Base-by-base conservation (phyloP, 2,329 filamentous ascomycete genomes). In the Cryphonectria nitschkei region DNA sequence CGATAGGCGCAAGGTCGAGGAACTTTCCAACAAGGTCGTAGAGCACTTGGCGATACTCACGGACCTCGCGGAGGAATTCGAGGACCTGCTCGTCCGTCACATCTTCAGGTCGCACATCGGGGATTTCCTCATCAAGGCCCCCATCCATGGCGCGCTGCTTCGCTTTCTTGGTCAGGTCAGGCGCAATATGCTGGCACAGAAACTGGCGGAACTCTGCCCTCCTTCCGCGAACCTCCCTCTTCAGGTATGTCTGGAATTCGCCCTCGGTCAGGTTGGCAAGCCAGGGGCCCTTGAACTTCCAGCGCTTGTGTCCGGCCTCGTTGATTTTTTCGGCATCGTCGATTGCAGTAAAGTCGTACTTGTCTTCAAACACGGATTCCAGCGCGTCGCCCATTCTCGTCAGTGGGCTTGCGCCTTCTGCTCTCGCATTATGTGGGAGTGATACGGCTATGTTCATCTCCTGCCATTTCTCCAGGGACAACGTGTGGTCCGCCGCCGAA, bases 381-480 rank as follows among this genome's bases (percentile, higher is more conserved):
- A 77, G 79, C 70, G 79, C 70, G 34, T 70, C 74, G 65, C 65
- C 75, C 75, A 69, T 74, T 68, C 61, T 32, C 19, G 43, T 32
- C 34, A 54, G 46, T 13, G 50, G n/a, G 19, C 19, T 19, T 2
- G 32, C 22, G 7, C 14, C 19, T 0, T n/a, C 8, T 3, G 46
- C n/a, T 22, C 62, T 2, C 16, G 72, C 54, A 5, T 65, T 46
- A 16, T 62, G 22, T 0, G 87, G 86, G 1, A 89, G 84, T 26
- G 90, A 87, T 72, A 97, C 83, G 7, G 93, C 89, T 68, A 97
- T 82, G 71, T 89, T 87, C 79, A 98, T 85, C 80, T 97, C 93
- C 79, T 94, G 92, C 83, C 92, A 98, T 84, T 98, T 98, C 78
- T 90, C 85, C 69, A 97, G 84, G 9, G 93, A 94, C 75, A 94